Percentiles rank a stretch among this genome's conserved stretches.
Evolutionary conservation across 345 rosid genomes (phyloP).

Genomic region (Rhizophora mangle): DNA sequence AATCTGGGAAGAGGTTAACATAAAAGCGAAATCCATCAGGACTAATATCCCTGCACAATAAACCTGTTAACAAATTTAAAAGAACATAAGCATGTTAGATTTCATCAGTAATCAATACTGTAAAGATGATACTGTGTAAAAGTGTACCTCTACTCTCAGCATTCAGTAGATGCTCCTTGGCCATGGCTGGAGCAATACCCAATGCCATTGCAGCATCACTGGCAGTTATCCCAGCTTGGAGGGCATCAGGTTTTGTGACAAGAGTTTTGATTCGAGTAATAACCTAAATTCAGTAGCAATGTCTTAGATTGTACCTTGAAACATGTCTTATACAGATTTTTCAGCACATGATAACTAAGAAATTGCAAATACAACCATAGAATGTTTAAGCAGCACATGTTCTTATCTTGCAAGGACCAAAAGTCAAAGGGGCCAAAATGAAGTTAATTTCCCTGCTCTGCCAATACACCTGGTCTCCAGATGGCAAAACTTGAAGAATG

Average conservation of each 20-base stretch:
- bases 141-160: conserved; percentile 81
- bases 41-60: conserved; percentile 86
- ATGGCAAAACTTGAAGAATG: background rate
- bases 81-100: conserved; percentile 1
- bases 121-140: conserved; percentile 9
- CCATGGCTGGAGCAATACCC: conserved; percentile 97
- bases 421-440: no score
- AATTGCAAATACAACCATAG: background rate
- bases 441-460: no score
- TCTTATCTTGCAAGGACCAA: no score
- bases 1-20: conserved; percentile 70
- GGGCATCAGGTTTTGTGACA: conserved; percentile 59
- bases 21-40: conserved; percentile 85
- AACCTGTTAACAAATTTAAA: conserved; percentile 47
- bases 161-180: conserved; percentile 87
- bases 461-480: no score
- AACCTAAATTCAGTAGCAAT: conserved; percentile 38
- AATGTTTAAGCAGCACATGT: background rate
- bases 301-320: background rate
- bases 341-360: background rate
- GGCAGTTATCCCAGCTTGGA: conserved; percentile 69
- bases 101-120: background rate
- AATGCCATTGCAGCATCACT: conserved; percentile 91
- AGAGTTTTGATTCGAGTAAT: conserved; percentile 69
- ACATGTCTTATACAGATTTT: background rate